Percentiles rank a stretch among this genome's conserved stretches.
phyloP scores from a whole-genome alignment of 2,329 filamentous ascomycete species.

The Colletotrichum brevisporum region DNA sequence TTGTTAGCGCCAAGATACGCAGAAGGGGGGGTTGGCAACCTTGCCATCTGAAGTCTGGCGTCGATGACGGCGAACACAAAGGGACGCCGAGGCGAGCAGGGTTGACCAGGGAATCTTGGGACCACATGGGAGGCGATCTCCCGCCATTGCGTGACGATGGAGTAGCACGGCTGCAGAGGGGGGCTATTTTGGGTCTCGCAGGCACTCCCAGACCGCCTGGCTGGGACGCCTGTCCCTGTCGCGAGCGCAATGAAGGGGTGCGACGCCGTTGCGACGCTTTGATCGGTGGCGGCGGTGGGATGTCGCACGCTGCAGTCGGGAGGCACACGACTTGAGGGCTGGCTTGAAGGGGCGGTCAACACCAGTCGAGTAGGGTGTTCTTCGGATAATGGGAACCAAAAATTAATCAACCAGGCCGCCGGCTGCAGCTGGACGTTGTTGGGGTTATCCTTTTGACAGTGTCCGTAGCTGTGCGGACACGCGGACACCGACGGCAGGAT shows the following conservation, averaged over 20 bases:
- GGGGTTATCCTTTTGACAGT: not conserved
- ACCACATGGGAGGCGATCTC: conserved; percentile 38
- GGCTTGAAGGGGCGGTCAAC: conserved; percentile 22
- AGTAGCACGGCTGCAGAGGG: conserved; percentile 9
- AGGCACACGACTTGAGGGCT: not conserved
- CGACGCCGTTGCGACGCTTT: conserved; percentile 34
- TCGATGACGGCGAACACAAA: conserved; percentile 5
- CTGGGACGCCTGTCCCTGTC: conserved; percentile 38
- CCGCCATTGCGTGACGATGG: conserved; percentile 34
- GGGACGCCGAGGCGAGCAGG: conserved; percentile 12
- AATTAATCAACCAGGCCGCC: not conserved
- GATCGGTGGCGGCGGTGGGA: conserved; percentile 31
- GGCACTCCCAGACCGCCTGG: conserved; percentile 33
- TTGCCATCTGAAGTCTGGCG: conserved; percentile 34
- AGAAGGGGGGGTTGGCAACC: conserved; percentile 13
- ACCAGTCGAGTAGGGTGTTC: not conserved
- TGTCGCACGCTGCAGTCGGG: conserved; percentile 24
- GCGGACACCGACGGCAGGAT: not conserved
- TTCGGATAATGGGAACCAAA: not conserved
- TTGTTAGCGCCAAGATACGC: conserved; percentile 9
- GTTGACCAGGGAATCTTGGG: conserved; percentile 33
- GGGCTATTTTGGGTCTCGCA: conserved; percentile 15
- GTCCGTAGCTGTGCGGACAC: conserved; percentile 3
- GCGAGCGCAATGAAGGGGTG: conserved; percentile 28
- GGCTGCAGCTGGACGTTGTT: conserved; percentile 4